These are phyloP conservation scores for Colletotrichum tanaceti DNA, from an alignment of 2,329 filamentous ascomycete genomes.

Conservation along the genomic window DNA sequence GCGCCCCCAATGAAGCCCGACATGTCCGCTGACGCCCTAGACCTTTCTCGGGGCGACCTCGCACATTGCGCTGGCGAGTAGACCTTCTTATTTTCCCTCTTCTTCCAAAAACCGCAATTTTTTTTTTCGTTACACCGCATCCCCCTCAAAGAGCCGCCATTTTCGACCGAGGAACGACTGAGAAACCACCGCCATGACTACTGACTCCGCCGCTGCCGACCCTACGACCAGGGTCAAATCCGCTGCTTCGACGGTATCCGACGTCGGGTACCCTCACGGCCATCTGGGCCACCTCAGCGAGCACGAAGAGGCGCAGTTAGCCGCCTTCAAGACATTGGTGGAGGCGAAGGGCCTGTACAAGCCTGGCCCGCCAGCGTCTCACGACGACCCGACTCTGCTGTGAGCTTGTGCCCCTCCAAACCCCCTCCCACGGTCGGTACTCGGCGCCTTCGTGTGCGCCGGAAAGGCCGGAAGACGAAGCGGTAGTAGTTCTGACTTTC, in stretches of 20 bases:
- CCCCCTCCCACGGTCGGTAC: background rate
- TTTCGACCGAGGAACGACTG: background rate
- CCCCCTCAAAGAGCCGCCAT: background rate
- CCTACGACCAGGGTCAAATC: conserved; percentile 34
- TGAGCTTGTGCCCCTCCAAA: conserved; percentile 53
- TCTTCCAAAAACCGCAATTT: background rate
- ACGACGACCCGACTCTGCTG: conserved; percentile 80
- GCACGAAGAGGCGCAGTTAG: conserved; percentile 74
- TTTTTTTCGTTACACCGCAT: conserved; percentile 14
- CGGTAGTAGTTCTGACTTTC: conserved; percentile 26
- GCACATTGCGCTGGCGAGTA: conserved; percentile 30
- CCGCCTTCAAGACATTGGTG: conserved; percentile 77
- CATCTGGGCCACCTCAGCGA: conserved; percentile 82
- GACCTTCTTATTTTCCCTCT: conserved; percentile 1
- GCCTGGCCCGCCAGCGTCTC: conserved; percentile 67
- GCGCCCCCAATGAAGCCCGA: conserved; percentile 2
- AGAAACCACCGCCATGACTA: conserved; percentile 13
- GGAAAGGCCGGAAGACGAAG: background rate
- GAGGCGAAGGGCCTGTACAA: conserved; percentile 73
- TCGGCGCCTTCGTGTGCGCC: conserved; percentile 1
- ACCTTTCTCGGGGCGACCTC: conserved; percentile 20
- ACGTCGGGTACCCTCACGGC: conserved; percentile 75
- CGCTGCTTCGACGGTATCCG: conserved; percentile 42
- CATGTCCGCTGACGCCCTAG: conserved; percentile 19
- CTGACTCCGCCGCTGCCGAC: conserved; percentile 27